Evolutionary conservation across 768 basidiomycete genomes (phyloP).

Genomic region (Baorangia bicolor): DNA sequence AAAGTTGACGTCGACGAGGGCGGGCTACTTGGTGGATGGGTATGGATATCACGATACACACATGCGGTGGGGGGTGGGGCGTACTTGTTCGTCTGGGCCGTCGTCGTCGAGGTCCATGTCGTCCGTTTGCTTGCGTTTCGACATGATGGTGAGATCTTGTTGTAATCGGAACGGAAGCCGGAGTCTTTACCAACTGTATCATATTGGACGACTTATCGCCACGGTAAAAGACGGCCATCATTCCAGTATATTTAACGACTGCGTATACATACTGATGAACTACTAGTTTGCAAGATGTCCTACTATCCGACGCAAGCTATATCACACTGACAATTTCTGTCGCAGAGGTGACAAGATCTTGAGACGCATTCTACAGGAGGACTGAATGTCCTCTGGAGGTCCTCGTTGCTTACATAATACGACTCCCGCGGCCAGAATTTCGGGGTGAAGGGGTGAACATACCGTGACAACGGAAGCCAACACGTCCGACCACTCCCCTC

Average conservation of each 20-base stretch:
- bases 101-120: slow-evolving; percentile 36
- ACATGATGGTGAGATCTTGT: slow-evolving; percentile 37
- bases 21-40: slow-evolving; percentile 14
- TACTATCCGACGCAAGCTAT: too few relatives aligned
- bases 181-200: too few relatives aligned
- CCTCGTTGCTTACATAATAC: slow-evolving; percentile 19
- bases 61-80: slow-evolving; percentile 16
- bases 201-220: too few relatives aligned
- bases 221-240: too few relatives aligned
- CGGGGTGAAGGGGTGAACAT: slow-evolving; percentile 5
- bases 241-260: too few relatives aligned
- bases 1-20: slow-evolving; percentile 45
- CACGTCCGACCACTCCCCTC: slow-evolving; percentile 5
- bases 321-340: too few relatives aligned
- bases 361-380: too few relatives aligned
- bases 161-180: neutral
- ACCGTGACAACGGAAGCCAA: neutral
- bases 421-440: neutral
- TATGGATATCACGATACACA: slow-evolving; percentile 1
- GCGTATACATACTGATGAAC: too few relatives aligned
- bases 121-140: slow-evolving; percentile 52
- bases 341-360: too few relatives aligned
- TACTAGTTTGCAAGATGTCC: too few relatives aligned
- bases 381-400: too few relatives aligned
- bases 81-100: slow-evolving; percentile 40